A percentile compares a stretch with the other conserved stretches of the same genome.
Conservation (phyloP, 225 moss, liverwort and hornwort species). For the Marchantia paleacea region DNA sequence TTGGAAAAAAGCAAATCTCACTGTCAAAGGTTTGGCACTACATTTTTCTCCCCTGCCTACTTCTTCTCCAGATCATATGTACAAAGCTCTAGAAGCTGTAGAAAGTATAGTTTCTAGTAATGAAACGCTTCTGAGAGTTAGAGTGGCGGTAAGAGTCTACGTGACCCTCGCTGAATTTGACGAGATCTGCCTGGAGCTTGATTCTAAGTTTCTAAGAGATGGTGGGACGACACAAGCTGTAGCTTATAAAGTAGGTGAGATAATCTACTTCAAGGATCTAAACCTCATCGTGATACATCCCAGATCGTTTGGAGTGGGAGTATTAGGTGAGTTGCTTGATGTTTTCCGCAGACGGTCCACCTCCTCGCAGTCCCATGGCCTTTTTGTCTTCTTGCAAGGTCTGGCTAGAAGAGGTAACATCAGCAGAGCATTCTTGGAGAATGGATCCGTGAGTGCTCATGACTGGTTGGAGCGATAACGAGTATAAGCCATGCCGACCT, state of each 20-base stretch:
- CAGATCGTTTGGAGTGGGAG: slow-evolving; percentile 7
- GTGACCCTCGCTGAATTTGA: background rate
- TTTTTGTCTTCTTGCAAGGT: background rate
- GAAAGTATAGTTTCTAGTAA: no score
- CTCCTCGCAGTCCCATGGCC: background rate
- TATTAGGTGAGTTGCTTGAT: slow-evolving; percentile 2
- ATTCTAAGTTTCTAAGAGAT: no score
- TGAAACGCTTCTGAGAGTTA: no score
- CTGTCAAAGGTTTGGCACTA: no score
- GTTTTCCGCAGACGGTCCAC: background rate
- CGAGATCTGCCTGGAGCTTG: background rate
- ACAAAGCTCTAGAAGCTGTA: no score
- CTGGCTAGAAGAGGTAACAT: background rate
- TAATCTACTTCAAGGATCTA: background rate
- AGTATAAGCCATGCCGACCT: background rate
- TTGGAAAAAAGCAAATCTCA: no score
- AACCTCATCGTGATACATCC: slow-evolving; percentile 7
- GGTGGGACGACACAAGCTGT: background rate
- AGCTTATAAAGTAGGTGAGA: slow-evolving; percentile 12
- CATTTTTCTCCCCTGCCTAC: no score
- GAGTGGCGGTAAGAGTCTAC: no score
- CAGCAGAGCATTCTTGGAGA: background rate
- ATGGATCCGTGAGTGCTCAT: background rate
- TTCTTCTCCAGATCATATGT: no score
- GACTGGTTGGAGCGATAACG: background rate